Conservation (phyloP, 176 grass and related monocot species). For the Lolium perenne region DNA sequence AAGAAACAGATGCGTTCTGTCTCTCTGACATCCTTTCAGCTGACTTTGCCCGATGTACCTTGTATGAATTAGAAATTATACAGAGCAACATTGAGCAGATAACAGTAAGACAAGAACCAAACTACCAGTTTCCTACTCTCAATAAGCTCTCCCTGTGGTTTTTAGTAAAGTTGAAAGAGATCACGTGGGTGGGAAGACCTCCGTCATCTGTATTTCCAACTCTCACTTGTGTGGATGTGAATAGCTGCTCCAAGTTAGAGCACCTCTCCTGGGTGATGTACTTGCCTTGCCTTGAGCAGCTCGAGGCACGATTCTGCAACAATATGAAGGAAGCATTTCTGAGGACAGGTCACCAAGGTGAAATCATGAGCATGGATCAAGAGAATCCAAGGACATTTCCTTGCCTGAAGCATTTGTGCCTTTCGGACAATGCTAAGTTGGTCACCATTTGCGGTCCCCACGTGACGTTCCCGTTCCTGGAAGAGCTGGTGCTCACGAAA, state of each 20-base stretch:
- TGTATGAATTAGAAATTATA: not conserved
- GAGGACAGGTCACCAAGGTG: not conserved
- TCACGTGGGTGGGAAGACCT: not conserved
- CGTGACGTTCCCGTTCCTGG: constrained; percentile 9
- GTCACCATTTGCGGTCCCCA: not conserved
- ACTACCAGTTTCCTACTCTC: not conserved
- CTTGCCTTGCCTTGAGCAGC: not conserved
- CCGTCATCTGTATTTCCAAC: not conserved
- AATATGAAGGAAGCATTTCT: not conserved
- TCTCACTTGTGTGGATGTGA: not conserved
- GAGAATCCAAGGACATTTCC: not conserved
- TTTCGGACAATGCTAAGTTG: not conserved
- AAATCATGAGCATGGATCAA: not conserved
- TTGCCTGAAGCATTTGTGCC: not conserved
- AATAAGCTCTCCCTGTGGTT: not conserved
- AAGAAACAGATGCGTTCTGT: not conserved
- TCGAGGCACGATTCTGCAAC: not conserved
- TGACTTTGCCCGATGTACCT: not conserved
- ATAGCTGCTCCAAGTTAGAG: not conserved
- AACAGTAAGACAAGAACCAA: not conserved
- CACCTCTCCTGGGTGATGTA: not conserved
- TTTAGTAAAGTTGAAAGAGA: not conserved
- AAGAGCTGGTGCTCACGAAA: not conserved
- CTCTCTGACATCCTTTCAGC: not conserved
- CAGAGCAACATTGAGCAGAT: not conserved